phyloP scores from a whole-genome alignment of 371 early-diverging fungal genomes.

The Apophysomyces elegans region DNA sequence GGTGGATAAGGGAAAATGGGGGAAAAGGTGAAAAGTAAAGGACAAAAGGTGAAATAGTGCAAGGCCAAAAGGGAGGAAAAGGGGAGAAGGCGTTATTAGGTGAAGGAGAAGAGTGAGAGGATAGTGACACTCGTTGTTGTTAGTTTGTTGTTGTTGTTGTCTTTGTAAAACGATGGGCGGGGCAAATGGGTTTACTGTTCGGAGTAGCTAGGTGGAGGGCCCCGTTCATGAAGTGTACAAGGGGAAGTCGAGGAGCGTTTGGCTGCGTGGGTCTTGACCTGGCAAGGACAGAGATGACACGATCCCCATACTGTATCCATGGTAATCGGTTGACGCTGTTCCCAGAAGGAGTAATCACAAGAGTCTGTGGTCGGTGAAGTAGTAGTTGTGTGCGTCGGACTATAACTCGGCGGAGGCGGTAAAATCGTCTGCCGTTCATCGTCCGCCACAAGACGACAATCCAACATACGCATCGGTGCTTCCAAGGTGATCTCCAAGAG shows the following conservation, averaged over 20 bases:
- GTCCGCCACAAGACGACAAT: slow-evolving; percentile 48
- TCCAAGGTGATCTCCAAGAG: slow-evolving; percentile 31
- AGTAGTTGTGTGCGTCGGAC: slow-evolving; percentile 42
- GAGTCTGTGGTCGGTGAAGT: slow-evolving; percentile 1
- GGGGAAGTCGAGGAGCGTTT: slow-evolving; percentile 10
- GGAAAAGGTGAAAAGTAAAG: no score
- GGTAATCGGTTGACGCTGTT: slow-evolving; percentile 44
- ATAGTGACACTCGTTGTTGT: no score
- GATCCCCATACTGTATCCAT: slow-evolving; percentile 34
- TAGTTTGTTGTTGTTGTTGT: no score
- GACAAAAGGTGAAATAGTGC: no score
- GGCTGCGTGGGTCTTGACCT: slow-evolving; percentile 7
- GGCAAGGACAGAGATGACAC: slow-evolving; percentile 41
- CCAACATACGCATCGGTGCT: slow-evolving; percentile 40
- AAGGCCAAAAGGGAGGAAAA: no score
- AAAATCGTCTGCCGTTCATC: slow-evolving; percentile 75
- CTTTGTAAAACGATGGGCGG: not conserved
- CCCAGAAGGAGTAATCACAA: slow-evolving; percentile 27
- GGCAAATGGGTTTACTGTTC: slow-evolving; percentile 6
- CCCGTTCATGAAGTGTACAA: slow-evolving; percentile 22
- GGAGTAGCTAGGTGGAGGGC: slow-evolving; percentile 26
- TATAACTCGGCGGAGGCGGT: slow-evolving; percentile 82
- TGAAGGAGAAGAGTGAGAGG: no score
- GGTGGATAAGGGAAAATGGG: no score
- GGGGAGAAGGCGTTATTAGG: no score